phyloP scores from a whole-genome alignment of 163 green algal genomes.

The Chlamydomonas reinhardtii region DNA sequence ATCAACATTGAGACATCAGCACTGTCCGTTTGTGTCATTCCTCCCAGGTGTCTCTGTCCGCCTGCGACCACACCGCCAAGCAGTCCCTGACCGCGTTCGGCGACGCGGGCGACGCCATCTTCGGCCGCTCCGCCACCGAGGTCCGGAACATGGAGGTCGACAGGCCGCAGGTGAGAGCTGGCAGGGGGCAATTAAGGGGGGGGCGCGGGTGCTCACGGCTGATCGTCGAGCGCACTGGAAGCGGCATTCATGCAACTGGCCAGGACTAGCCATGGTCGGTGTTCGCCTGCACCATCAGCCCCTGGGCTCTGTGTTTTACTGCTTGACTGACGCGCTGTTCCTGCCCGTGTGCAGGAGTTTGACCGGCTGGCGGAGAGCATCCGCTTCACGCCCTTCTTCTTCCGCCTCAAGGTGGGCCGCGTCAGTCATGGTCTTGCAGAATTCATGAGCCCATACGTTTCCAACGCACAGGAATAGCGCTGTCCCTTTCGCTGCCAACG shows the following conservation, averaged over 20 bases:
- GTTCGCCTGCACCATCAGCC: too few species aligned
- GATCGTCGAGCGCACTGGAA: too few species aligned
- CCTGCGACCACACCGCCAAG: conserved; percentile 83
- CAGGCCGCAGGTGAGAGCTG: not conserved
- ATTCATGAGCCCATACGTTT: too few species aligned
- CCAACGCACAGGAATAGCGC: too few species aligned
- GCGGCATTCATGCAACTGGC: too few species aligned
- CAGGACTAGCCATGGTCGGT: too few species aligned
- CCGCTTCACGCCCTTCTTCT: conserved; percentile 49
- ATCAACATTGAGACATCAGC: too few species aligned
- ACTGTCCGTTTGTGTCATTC: too few species aligned
- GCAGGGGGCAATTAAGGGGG: not conserved
- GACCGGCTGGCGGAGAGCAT: conserved; percentile 19
- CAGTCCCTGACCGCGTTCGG: conserved; percentile 90
- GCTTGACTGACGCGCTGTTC: too few species aligned
- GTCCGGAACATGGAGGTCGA: conserved; percentile 27
- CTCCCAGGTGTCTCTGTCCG: conserved; percentile 46
- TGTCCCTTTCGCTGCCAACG: too few species aligned
- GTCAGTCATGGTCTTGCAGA: too few species aligned
- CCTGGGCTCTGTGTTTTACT: too few species aligned
- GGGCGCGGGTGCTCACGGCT: not conserved
- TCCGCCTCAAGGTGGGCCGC: conserved; percentile 45
- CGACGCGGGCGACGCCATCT: conserved; percentile 63
- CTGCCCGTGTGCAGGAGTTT: conserved; percentile 19
- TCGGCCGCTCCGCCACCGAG: conserved; percentile 12